A percentile compares a stretch with the other conserved stretches of the same genome.
phyloP scores from a whole-genome alignment of 306 rosid species.

The Purshia tridentata region DNA sequence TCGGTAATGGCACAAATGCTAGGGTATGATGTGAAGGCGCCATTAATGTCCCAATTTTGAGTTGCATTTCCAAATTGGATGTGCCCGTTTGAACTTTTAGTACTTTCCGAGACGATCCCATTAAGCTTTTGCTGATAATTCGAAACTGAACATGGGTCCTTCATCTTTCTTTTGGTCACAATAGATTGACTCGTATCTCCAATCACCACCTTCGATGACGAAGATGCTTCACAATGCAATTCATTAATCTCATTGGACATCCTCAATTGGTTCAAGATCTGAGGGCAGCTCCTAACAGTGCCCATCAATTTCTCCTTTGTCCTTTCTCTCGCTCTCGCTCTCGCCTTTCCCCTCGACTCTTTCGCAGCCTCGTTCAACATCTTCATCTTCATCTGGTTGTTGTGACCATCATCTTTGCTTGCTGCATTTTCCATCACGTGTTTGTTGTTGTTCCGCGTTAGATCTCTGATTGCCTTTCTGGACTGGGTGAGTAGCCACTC shows the following conservation, averaged over 20 bases:
- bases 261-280: conserved; percentile 39
- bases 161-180: conserved; percentile 13
- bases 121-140: neutral
- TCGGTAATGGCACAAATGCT: conserved; percentile 29
- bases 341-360: conserved; percentile 73
- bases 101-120: neutral
- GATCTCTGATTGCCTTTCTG: conserved; percentile 62
- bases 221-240: neutral
- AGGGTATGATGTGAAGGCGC: conserved; percentile 29
- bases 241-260: conserved; percentile 19
- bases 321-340: conserved; percentile 88
- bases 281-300: conserved; percentile 22
- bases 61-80: conserved; percentile 51
- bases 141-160: neutral
- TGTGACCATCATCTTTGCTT: neutral
- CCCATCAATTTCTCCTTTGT: conserved; percentile 50
- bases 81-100: conserved; percentile 23
- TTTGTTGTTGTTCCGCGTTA: conserved; percentile 23
- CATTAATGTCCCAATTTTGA: conserved; percentile 63
- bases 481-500: conserved; percentile 92
- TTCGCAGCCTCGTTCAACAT: conserved; percentile 42
- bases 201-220: neutral
- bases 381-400: neutral
- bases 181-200: neutral
- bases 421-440: neutral